phyloP scores from a whole-genome alignment of 345 rosid species.

The Brassica cretica region DNA sequence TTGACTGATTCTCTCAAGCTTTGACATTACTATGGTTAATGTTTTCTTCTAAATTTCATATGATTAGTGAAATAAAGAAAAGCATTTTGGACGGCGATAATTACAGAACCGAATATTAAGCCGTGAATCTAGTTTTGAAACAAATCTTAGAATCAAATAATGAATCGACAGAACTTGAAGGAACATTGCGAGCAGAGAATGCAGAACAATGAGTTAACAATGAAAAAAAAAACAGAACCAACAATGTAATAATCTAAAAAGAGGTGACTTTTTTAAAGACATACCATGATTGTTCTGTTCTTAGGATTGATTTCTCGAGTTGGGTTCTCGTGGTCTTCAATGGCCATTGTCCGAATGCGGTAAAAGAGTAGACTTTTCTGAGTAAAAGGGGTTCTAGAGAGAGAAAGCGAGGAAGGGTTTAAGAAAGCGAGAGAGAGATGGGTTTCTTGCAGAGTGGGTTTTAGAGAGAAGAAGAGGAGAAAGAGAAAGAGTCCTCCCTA shows the following conservation, averaged over 20 bases:
- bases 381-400: neutral
- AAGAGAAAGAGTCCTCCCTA: neutral
- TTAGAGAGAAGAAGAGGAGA: neutral
- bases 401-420: neutral
- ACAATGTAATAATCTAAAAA: constrained; percentile 14
- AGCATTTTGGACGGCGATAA: constrained; percentile 16
- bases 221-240: constrained; percentile 1
- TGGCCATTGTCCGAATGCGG: neutral
- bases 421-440: neutral
- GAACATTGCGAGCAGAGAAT: constrained; percentile 1
- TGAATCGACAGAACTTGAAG: neutral
- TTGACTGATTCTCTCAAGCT: neutral
- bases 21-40: neutral
- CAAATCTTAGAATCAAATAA: constrained; percentile 5
- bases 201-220: neutral
- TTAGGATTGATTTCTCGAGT: constrained; percentile 68
- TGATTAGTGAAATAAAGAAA: constrained; percentile 25
- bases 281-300: constrained; percentile 68
- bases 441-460: neutral
- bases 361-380: neutral
- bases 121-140: constrained; percentile 29
- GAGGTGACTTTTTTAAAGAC: neutral
- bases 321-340: constrained; percentile 56
- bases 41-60: neutral
- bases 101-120: constrained; percentile 27